phyloP scores from a whole-genome alignment of 306 rosid genomes.

The Castanea mollissima region DNA sequence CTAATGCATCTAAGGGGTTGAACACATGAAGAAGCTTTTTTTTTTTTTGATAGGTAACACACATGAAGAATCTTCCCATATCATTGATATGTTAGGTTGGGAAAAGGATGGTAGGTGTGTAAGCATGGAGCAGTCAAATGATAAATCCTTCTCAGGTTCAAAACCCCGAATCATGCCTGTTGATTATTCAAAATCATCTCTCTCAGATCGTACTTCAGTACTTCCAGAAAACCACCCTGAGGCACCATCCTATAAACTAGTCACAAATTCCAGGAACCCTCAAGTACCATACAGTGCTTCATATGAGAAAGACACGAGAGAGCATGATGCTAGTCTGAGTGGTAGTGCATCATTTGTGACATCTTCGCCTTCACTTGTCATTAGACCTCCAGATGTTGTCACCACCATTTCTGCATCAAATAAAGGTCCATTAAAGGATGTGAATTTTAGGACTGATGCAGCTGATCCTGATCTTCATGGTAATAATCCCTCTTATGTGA shows the following conservation, averaged over 20 bases:
- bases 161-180: constrained; percentile 29
- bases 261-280: constrained; percentile 27
- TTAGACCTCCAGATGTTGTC: constrained; percentile 30
- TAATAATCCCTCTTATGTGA: constrained; percentile 26
- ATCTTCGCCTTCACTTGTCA: constrained; percentile 19
- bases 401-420: constrained; percentile 36
- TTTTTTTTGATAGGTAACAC: not conserved
- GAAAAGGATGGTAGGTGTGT: constrained; percentile 29
- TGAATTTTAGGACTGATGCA: constrained; percentile 28
- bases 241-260: constrained; percentile 29
- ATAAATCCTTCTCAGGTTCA: constrained; percentile 38
- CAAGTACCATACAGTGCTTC: constrained; percentile 27
- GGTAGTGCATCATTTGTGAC: constrained; percentile 21
- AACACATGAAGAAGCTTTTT: not conserved
- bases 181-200: constrained; percentile 36
- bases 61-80: constrained; percentile 30
- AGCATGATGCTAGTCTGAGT: constrained; percentile 26
- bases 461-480: constrained; percentile 31
- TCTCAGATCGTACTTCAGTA: constrained; percentile 31
- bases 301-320: constrained; percentile 31
- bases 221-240: constrained; percentile 39
- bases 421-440: constrained; percentile 25
- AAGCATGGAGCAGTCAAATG: constrained; percentile 29
- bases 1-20: constrained; percentile 36
- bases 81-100: constrained; percentile 28